Conservation (phyloP, 2,329 filamentous ascomycete genomes). For the Penicillium rolfsii region DNA sequence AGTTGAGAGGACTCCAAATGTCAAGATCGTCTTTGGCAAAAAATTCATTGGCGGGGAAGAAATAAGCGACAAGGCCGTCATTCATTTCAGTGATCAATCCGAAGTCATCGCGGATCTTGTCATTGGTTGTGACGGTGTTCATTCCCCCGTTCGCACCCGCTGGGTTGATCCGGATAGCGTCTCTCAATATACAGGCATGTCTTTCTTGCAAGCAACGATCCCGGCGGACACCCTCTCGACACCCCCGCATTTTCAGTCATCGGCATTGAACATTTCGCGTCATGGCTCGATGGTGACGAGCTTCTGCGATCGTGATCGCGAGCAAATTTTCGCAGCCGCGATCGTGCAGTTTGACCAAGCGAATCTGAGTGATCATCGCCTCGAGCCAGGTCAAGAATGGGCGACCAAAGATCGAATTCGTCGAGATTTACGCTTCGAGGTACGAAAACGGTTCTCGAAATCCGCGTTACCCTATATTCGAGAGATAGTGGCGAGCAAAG, state of each 20-base stretch:
- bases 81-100: constrained; percentile 45
- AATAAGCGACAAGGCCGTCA: constrained; percentile 33
- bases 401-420: constrained; percentile 40
- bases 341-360: constrained; percentile 43
- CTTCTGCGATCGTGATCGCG: constrained; percentile 42
- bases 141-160: constrained; percentile 43
- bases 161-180: constrained; percentile 41
- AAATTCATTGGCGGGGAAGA: constrained; percentile 45
- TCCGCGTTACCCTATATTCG: constrained; percentile 43
- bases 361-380: constrained; percentile 28
- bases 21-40: constrained; percentile 49
- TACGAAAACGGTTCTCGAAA: constrained; percentile 42
- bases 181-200: constrained; percentile 48
- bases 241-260: constrained; percentile 43
- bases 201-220: constrained; percentile 44
- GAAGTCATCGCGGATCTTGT: constrained; percentile 41
- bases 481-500: constrained; percentile 40
- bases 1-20: constrained; percentile 40
- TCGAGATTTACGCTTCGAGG: constrained; percentile 39
- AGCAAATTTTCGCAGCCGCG: constrained; percentile 46
- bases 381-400: constrained; percentile 40
- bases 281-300: constrained; percentile 46
- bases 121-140: constrained; percentile 48
- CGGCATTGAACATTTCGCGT: constrained; percentile 45
- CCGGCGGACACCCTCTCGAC: constrained; percentile 29